Evolutionary conservation across 1,284 basidiomycete genomes (phyloP).

Genomic region (Tylopilus sp.): DNA sequence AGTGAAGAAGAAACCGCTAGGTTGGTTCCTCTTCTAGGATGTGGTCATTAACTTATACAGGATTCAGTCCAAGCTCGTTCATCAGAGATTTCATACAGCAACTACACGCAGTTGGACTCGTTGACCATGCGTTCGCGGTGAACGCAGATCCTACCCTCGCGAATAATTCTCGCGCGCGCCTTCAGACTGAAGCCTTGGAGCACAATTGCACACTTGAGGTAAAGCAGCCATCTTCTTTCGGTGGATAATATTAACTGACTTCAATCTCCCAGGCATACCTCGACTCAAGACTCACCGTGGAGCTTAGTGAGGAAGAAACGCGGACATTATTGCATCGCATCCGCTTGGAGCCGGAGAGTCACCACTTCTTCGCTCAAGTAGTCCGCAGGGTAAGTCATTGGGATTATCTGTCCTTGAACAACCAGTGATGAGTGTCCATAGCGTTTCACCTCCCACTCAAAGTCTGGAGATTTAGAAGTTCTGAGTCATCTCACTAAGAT

Average conservation of each 20-base stretch:
- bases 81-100: constrained; percentile 58
- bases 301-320: constrained; percentile 49
- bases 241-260: neutral
- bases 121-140: constrained; percentile 49
- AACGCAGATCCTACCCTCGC: constrained; percentile 49
- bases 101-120: constrained; percentile 48
- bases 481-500: constrained; percentile 64
- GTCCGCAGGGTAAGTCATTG: constrained; percentile 50
- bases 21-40: constrained; percentile 13
- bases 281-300: constrained; percentile 55
- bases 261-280: constrained; percentile 48
- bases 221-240: constrained; percentile 3
- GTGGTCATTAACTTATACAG: constrained; percentile 6
- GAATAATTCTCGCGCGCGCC: constrained; percentile 45
- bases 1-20: constrained; percentile 22
- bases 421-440: constrained; percentile 26
- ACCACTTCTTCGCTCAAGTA: constrained; percentile 53
- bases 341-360: constrained; percentile 57
- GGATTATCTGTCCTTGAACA: neutral
- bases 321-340: constrained; percentile 50
- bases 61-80: constrained; percentile 44
- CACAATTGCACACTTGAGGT: constrained; percentile 53
- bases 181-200: constrained; percentile 58
- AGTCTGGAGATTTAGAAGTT: constrained; percentile 58
- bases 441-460: constrained; percentile 52